Evolutionary conservation across 2,329 filamentous ascomycete species (phyloP).

Genomic region (Aureobasidium sp.): DNA sequence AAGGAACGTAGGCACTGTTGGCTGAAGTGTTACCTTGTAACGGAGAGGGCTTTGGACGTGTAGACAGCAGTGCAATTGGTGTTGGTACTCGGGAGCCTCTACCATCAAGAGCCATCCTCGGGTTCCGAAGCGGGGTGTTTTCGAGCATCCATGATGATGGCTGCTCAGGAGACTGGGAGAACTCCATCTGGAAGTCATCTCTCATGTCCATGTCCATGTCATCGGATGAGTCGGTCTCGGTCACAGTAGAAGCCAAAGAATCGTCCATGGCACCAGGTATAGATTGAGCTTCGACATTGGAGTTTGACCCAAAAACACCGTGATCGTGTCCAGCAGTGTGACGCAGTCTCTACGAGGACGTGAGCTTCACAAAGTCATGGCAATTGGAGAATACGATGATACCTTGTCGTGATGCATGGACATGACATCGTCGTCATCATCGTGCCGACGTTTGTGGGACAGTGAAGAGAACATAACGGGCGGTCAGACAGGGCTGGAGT

Average conservation of each 20-base stretch:
- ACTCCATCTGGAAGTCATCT: background rate
- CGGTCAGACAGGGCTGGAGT: background rate
- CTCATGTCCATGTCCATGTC: slow-evolving; percentile 15
- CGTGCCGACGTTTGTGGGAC: slow-evolving; percentile 6
- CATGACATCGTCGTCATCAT: slow-evolving; percentile 1
- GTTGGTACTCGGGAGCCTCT: slow-evolving; percentile 7
- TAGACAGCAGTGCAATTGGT: background rate
- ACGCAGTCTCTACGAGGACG: slow-evolving; percentile 2
- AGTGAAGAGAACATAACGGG: slow-evolving; percentile 11
- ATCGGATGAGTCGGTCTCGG: slow-evolving; percentile 11
- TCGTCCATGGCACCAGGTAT: background rate
- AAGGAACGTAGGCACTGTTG: background rate
- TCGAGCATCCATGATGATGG: slow-evolving; percentile 8
- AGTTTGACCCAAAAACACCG: background rate
- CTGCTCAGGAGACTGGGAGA: slow-evolving; percentile 8
- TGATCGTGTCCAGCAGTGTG: slow-evolving; percentile 5
- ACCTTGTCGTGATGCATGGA: slow-evolving; percentile 12
- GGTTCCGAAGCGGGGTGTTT: slow-evolving; percentile 6
- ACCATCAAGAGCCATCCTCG: slow-evolving; percentile 7
- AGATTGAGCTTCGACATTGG: background rate
- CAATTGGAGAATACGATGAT: background rate
- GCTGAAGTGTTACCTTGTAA: background rate
- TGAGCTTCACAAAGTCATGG: background rate
- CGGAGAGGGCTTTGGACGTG: background rate
- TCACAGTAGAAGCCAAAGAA: slow-evolving; percentile 4